Conservation (phyloP, 352 stramenopile species). For the Phytophthora quininea region DNA sequence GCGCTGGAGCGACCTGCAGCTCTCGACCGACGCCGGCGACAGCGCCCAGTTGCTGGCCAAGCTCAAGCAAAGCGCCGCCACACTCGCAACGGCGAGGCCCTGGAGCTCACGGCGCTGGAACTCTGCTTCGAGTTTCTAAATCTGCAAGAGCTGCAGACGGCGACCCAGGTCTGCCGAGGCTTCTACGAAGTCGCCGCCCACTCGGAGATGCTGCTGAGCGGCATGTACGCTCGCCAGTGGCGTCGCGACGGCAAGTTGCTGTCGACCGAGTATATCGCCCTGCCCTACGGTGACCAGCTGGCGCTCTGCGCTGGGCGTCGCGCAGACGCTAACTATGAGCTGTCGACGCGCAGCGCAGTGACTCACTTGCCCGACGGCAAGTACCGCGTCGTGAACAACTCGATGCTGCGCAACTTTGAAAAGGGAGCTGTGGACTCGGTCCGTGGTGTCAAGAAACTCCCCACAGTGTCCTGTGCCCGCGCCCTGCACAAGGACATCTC, state of each 20-base stretch:
- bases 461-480: conserved; percentile 55
- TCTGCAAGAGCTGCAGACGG: conserved; percentile 51
- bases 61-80: conserved; percentile 23
- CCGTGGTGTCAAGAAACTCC: conserved; percentile 56
- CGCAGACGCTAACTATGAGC: conserved; percentile 34
- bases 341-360: conserved; percentile 69
- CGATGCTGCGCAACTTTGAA: conserved; percentile 80
- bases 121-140: conserved; percentile 81
- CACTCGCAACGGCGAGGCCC: conserved; percentile 14
- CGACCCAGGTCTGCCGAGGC: conserved; percentile 52
- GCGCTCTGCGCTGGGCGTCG: conserved; percentile 46
- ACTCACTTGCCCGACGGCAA: conserved; percentile 45
- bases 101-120: conserved; percentile 64
- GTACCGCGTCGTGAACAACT: conserved; percentile 77
- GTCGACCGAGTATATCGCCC: conserved; percentile 38
- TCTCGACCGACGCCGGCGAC: conserved; percentile 24
- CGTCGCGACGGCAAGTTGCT: conserved; percentile 29
- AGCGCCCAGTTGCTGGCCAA: conserved; percentile 19
- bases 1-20: conserved; percentile 77
- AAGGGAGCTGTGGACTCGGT: conserved; percentile 77
- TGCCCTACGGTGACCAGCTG: conserved; percentile 55
- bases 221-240: conserved; percentile 73
- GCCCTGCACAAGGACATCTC: conserved; percentile 59
- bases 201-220: conserved; percentile 55
- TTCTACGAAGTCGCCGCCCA: conserved; percentile 58